These are phyloP conservation scores for Bruguiera sexangula DNA, from an alignment of 345 rosid species.

Conservation along the genomic window DNA sequence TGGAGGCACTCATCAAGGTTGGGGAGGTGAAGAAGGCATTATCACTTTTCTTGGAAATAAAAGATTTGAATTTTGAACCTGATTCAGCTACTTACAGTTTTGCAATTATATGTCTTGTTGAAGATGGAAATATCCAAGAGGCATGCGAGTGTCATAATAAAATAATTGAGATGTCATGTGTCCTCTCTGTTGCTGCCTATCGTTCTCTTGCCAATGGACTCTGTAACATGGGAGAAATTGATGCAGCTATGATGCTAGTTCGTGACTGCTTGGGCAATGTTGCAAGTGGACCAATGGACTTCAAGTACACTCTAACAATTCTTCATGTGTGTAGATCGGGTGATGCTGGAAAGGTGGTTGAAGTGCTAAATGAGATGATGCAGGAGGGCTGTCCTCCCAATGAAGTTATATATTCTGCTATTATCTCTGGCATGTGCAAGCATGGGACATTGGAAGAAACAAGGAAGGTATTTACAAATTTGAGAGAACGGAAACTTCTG, in stretches of 20 bases:
- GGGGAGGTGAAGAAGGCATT: conserved; percentile 58
- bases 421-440: conserved; percentile 72
- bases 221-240: conserved; percentile 74
- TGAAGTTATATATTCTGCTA: conserved; percentile 59
- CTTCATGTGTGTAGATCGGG: conserved; percentile 58
- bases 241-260: conserved; percentile 74
- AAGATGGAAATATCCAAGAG: conserved; percentile 47
- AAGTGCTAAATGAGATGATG: conserved; percentile 72
- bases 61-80: conserved; percentile 39
- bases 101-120: conserved; percentile 53
- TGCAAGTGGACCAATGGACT: conserved; percentile 66
- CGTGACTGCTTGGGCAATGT: conserved; percentile 77
- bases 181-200: conserved; percentile 71
- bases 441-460: conserved; percentile 75
- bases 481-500: conserved; percentile 49
- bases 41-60: conserved; percentile 57
- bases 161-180: conserved; percentile 61
- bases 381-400: conserved; percentile 53
- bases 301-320: conserved; percentile 61
- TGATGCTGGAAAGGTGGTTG: conserved; percentile 53
- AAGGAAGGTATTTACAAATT: conserved; percentile 57
- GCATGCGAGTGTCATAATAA: conserved; percentile 71
- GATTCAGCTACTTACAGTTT: conserved; percentile 56
- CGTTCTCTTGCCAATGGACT: conserved; percentile 64
- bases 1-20: conserved; percentile 50